Evolutionary conservation across 768 basidiomycete species (phyloP).

Genomic region (Leccinum disarticulatum): DNA sequence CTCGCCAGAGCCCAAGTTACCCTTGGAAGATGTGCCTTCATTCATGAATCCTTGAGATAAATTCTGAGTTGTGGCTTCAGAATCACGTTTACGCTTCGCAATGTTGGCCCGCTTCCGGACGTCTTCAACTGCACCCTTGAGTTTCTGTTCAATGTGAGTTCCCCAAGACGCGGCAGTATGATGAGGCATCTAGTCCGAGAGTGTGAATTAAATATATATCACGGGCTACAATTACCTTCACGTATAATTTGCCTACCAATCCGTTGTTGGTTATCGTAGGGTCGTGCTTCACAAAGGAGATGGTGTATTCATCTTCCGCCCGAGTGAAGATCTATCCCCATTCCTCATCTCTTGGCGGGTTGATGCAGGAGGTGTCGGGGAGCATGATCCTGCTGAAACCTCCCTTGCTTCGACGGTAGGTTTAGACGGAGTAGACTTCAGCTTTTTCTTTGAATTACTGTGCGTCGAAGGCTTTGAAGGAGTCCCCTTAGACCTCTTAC

Average conservation of each 20-base stretch:
- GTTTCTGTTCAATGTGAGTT: constrained; percentile 33
- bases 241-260: constrained; percentile 40
- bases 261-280: constrained; percentile 40
- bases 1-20: background rate
- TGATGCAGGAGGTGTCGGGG: constrained; percentile 45
- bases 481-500: constrained; percentile 3
- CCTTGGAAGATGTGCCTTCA: constrained; percentile 4
- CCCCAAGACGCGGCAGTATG: constrained; percentile 55
- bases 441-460: constrained; percentile 10
- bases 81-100: constrained; percentile 42
- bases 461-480: constrained; percentile 6
- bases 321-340: constrained; percentile 46
- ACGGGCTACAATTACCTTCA: constrained; percentile 42
- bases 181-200: constrained; percentile 53
- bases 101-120: constrained; percentile 53
- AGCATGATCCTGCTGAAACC: constrained; percentile 16
- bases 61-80: constrained; percentile 1
- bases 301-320: constrained; percentile 50
- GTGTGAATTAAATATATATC: background rate
- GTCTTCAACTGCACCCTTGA: constrained; percentile 43
- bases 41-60: background rate
- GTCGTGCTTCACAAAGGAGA: constrained; percentile 47
- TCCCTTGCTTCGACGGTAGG: background rate
- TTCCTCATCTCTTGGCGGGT: constrained; percentile 28
- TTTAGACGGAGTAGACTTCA: background rate